Evolutionary conservation across 2,329 filamentous ascomycete species (phyloP).

Genomic region (Elsinoe fawcettii): DNA sequence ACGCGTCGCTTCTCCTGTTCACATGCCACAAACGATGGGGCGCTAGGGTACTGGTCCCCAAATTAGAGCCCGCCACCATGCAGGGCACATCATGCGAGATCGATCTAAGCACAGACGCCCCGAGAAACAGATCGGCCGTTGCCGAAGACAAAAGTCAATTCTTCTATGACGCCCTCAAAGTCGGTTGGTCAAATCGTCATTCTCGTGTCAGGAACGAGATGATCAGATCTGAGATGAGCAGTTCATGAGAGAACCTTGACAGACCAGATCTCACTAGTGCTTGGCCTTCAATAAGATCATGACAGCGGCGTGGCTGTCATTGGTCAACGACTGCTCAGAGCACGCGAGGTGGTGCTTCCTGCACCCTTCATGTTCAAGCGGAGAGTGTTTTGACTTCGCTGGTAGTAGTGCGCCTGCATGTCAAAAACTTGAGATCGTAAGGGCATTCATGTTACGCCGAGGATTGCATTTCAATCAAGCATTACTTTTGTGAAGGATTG

Average conservation of each 20-base stretch:
- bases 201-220: background rate
- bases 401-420: no score
- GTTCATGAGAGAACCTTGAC: background rate
- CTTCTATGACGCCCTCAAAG: background rate
- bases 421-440: no score
- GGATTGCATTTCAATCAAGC: background rate
- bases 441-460: no score
- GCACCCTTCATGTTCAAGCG: no score
- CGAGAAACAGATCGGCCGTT: background rate
- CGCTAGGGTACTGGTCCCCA: background rate
- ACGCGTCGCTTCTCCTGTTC: background rate
- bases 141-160: slow-evolving; percentile 2
- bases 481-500: background rate
- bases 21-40: background rate
- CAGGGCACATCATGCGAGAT: slow-evolving; percentile 8
- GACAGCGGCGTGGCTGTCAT: no score
- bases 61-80: slow-evolving; percentile 1
- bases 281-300: background rate
- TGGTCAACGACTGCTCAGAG: no score
- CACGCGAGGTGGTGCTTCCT: no score
- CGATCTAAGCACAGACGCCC: slow-evolving; percentile 7
- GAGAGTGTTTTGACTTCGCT: no score
- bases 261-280: background rate
- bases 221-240: slow-evolving; percentile 4
- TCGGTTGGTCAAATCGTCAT: background rate